Conservation (phyloP, 768 basidiomycete genomes). For the Pleurotus platypus region DNA sequence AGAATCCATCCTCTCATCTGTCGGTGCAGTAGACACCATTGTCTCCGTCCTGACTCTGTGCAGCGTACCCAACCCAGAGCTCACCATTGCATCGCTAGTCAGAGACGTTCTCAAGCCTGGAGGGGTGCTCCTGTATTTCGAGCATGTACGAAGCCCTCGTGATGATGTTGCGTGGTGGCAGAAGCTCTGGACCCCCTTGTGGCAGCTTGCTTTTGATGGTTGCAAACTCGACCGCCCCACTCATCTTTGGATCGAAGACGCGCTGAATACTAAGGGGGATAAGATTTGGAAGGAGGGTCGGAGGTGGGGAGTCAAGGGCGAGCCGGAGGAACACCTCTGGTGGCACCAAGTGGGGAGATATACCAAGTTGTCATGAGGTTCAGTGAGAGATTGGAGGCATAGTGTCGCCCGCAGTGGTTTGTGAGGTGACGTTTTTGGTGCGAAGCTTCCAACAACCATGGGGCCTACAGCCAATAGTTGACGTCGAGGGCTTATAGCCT, state of each 20-base stretch:
- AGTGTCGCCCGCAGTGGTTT: no score
- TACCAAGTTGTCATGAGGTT: conserved; percentile 31
- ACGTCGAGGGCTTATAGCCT: no score
- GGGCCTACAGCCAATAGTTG: no score
- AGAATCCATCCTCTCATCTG: conserved; percentile 37
- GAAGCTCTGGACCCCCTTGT: conserved; percentile 67
- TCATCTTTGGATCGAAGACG: conserved; percentile 39
- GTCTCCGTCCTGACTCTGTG: conserved; percentile 66
- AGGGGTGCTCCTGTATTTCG: conserved; percentile 63
- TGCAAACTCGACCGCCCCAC: conserved; percentile 61
- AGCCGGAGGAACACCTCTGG: conserved; percentile 55
- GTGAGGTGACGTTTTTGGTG: no score
- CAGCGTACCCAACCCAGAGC: conserved; percentile 54
- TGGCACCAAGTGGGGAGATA: conserved; percentile 58
- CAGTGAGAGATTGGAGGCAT: no score
- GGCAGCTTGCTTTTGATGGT: conserved; percentile 57
- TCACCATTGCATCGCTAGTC: conserved; percentile 42
- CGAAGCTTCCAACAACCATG: no score
- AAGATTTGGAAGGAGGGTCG: conserved; percentile 47
- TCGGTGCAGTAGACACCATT: conserved; percentile 50
- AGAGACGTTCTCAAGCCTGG: conserved; percentile 57
- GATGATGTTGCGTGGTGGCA: conserved; percentile 70
- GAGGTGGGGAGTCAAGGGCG: conserved; percentile 46
- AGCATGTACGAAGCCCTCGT: conserved; percentile 60
- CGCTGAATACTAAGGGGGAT: conserved; percentile 23